A percentile compares a stretch with the other conserved stretches of the same genome.
These are phyloP conservation scores for Barnettozyma sp. DNA, from an alignment of 805 yeast genomes.

Conservation along the genomic window DNA sequence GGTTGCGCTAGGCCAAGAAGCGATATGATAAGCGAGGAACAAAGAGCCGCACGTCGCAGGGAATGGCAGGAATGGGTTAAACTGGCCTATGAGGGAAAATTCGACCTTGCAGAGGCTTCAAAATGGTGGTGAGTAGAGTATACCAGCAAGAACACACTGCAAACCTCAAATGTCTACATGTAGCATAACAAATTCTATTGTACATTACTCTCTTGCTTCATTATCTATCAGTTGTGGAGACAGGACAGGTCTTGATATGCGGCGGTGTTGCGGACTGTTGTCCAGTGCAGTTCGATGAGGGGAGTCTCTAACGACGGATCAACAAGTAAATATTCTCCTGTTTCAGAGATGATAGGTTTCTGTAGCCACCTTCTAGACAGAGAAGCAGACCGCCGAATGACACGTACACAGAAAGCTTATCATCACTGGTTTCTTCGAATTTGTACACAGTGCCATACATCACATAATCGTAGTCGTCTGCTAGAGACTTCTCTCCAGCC, in stretches of 20 bases:
- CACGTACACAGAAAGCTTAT: constrained; percentile 69
- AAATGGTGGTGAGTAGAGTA: constrained; percentile 2
- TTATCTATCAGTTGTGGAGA: no score
- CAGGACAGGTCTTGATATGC: no score
- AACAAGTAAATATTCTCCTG: constrained; percentile 91
- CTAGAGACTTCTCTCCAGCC: constrained; percentile 75
- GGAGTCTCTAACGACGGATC: constrained; percentile 49
- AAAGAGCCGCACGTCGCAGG: not conserved
- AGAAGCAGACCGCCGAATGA: constrained; percentile 93
- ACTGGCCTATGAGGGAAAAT: not conserved
- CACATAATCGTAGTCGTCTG: constrained; percentile 96
- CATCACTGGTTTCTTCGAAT: constrained; percentile 77
- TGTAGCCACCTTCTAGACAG: constrained; percentile 92
- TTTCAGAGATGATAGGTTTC: constrained; percentile 79
- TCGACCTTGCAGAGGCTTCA: not conserved
- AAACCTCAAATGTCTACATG: no score
- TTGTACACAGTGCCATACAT: constrained; percentile 98
- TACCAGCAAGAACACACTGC: no score
- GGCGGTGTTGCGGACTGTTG: no score
- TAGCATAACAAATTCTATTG: no score
- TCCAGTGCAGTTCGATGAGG: not conserved
- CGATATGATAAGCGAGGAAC: not conserved
- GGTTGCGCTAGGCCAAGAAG: not conserved
- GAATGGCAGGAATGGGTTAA: not conserved
- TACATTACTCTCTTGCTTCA: no score